Percentiles rank a stretch among this genome's conserved stretches.
These are phyloP conservation scores for Botryotinia narcissicola DNA, from an alignment of 2,329 filamentous ascomycete species.

Conservation along the genomic window DNA sequence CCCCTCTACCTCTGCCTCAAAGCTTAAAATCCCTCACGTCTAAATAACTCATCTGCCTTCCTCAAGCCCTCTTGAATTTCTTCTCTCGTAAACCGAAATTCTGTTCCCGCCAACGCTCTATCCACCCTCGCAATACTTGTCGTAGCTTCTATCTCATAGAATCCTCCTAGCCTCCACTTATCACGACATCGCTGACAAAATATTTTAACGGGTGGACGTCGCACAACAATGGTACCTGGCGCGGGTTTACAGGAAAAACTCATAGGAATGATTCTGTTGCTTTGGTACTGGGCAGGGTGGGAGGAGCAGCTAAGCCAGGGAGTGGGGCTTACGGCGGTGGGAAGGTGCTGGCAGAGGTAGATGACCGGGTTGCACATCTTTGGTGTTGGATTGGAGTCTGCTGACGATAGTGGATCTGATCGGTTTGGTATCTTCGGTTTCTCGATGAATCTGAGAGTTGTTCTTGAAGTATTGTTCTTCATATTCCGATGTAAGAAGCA, in stretches of 20 bases:
- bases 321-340: not conserved
- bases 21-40: not conserved
- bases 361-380: not conserved
- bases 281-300: not conserved
- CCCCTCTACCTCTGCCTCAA: too few species aligned
- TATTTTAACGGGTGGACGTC: not conserved
- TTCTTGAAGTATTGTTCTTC: not conserved
- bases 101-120: conserved; percentile 39
- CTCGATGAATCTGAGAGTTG: not conserved
- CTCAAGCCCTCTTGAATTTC: conserved; percentile 23
- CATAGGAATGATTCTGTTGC: not conserved
- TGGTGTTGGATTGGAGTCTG: not conserved
- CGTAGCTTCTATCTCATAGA: not conserved
- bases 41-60: not conserved
- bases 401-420: not conserved
- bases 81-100: conserved; percentile 36
- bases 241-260: not conserved
- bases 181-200: conserved; percentile 19
- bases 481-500: not conserved
- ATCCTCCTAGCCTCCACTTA: not conserved
- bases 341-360: conserved; percentile 1
- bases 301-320: not conserved
- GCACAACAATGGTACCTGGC: not conserved
- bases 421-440: not conserved
- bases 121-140: conserved; percentile 34